Conservation (phyloP, 2,329 filamentous ascomycete genomes). For the Cladophialophora immunda region DNA sequence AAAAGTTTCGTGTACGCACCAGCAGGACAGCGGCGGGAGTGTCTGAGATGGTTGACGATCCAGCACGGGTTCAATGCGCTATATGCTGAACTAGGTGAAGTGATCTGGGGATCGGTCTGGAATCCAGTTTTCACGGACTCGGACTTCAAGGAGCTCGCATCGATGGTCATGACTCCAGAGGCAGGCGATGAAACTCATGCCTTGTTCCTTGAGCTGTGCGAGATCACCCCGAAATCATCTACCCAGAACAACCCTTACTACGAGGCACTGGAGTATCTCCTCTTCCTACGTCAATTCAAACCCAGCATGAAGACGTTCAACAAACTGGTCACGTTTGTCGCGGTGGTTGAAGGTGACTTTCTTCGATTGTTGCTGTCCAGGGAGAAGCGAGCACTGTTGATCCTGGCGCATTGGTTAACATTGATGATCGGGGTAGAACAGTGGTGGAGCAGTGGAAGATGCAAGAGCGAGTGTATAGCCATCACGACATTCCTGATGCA, state of each 20-base stretch:
- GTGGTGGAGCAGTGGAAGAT: constrained; percentile 33
- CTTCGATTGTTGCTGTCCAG: constrained; percentile 19
- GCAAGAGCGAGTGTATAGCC: constrained; percentile 22
- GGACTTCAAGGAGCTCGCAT: constrained; percentile 4
- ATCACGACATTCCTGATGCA: constrained; percentile 29
- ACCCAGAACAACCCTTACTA: constrained; percentile 27
- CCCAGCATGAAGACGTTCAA: constrained; percentile 28
- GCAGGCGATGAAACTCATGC: constrained; percentile 17
- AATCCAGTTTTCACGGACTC: constrained; percentile 28
- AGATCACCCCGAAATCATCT: constrained; percentile 12
- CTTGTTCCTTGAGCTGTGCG: constrained; percentile 29
- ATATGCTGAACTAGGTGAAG: constrained; percentile 15
- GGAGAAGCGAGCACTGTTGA: constrained; percentile 31
- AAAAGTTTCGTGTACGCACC: constrained; percentile 30
- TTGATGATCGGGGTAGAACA: constrained; percentile 30
- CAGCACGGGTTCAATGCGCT: constrained; percentile 22
- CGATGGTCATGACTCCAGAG: background rate
- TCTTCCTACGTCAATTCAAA: constrained; percentile 24
- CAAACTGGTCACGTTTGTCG: constrained; percentile 32
- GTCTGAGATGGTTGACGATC: constrained; percentile 25
- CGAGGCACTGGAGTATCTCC: constrained; percentile 21
- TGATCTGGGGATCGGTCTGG: constrained; percentile 25
- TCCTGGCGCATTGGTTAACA: constrained; percentile 34
- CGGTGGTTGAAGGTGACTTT: constrained; percentile 15
- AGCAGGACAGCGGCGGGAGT: constrained; percentile 8